phyloP scores from a whole-genome alignment of 2,329 filamentous ascomycete species.

The Arachnopeziza araneosa region DNA sequence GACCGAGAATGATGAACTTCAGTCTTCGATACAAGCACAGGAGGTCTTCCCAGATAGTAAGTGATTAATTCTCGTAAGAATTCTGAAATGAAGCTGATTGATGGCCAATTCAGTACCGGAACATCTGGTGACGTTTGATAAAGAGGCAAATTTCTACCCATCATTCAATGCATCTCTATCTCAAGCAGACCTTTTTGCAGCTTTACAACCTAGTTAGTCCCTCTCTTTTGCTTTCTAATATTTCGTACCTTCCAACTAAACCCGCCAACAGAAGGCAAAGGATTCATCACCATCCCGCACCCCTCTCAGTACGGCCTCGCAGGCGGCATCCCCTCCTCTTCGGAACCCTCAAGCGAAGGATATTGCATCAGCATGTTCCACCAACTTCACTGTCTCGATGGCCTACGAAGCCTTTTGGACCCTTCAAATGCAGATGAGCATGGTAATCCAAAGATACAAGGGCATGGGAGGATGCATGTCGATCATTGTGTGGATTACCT shows the following conservation, averaged over 20 bases:
- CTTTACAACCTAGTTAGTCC: too few relatives aligned
- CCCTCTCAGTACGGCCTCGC: neutral
- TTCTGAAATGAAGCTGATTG: too few relatives aligned
- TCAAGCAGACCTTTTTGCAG: too few relatives aligned
- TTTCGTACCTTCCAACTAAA: neutral
- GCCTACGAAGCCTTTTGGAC: neutral
- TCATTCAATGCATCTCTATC: too few relatives aligned
- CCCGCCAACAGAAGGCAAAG: neutral
- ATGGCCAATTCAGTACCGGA: too few relatives aligned
- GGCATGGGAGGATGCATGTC: constrained; percentile 1
- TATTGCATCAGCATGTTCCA: constrained; percentile 8
- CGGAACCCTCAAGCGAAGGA: neutral
- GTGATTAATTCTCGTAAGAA: too few relatives aligned
- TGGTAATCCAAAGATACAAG: neutral
- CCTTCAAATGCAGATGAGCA: neutral
- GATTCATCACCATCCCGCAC: neutral
- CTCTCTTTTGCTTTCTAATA: too few relatives aligned
- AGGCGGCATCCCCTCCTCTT: neutral
- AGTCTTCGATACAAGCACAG: too few relatives aligned
- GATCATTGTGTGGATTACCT: constrained; percentile 15
- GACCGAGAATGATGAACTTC: too few relatives aligned
- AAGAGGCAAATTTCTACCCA: too few relatives aligned
- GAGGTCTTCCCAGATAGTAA: too few relatives aligned
- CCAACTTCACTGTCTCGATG: constrained; percentile 8
- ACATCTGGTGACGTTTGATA: too few relatives aligned